phyloP scores from a whole-genome alignment of 2,329 filamentous ascomycete species.

The Graphilbum sp. region DNA sequence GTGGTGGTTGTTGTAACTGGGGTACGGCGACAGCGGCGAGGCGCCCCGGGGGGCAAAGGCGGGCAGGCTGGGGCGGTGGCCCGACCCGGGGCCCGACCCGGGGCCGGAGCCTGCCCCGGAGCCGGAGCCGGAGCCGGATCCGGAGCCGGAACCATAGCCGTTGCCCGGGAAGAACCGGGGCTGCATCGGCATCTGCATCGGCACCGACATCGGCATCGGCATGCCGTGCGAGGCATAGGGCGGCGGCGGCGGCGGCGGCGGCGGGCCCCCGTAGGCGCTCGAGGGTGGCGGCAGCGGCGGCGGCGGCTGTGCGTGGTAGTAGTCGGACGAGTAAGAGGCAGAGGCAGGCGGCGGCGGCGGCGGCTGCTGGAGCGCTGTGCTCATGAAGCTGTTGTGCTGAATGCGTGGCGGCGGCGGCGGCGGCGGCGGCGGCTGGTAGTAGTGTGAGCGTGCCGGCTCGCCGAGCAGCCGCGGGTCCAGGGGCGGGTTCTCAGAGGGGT shows the following conservation, averaged over 20 bases:
- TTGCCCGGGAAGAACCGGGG: too few species aligned
- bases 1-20: too few species aligned
- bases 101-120: too few species aligned
- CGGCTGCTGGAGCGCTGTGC: background rate
- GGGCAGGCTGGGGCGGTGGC: too few species aligned
- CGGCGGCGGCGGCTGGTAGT: slow-evolving; percentile 1
- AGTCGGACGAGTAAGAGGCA: background rate
- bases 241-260: background rate
- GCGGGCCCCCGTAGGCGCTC: slow-evolving; percentile 1
- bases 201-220: background rate
- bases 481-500: slow-evolving; percentile 1
- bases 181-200: too few species aligned
- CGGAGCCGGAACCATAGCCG: too few species aligned
- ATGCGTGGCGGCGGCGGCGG: background rate
- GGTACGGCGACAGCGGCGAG: too few species aligned
- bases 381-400: background rate
- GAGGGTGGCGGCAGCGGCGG: background rate
- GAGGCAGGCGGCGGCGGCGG: slow-evolving; percentile 1
- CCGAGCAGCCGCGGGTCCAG: slow-evolving; percentile 11
- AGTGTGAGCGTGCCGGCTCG: slow-evolving; percentile 3
- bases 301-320: background rate
- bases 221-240: background rate
- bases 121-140: too few species aligned
- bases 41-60: too few species aligned
- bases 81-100: too few species aligned